Evolutionary conservation across 441 rosid species (phyloP).

Genomic region (Pelargonium citronellum): DNA sequence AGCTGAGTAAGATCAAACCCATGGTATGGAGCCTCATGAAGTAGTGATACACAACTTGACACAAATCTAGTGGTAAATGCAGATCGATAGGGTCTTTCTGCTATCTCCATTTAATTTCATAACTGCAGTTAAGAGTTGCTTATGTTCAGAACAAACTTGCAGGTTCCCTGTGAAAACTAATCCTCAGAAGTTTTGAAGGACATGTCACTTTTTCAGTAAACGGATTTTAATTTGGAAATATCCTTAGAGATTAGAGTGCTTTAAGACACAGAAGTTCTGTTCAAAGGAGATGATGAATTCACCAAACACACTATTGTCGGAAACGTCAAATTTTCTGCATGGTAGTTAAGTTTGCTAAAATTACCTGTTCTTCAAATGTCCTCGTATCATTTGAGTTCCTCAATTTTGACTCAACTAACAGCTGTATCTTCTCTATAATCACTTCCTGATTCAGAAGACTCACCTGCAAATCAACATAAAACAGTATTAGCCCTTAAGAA

Average conservation of each 20-base stretch:
- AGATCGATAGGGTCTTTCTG: too few species aligned
- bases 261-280: neutral
- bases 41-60: too few species aligned
- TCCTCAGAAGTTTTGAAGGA: neutral
- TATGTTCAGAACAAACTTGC: neutral
- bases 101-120: too few species aligned
- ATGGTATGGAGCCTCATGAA: too few species aligned
- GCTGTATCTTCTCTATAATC: constrained; percentile 71
- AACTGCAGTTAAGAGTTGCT: too few species aligned
- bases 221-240: neutral
- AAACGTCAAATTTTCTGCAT: constrained; percentile 14
- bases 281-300: neutral
- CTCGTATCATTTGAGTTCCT: constrained; percentile 65
- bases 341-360: constrained; percentile 9
- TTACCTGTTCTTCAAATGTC: constrained; percentile 82
- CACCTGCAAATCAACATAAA: constrained; percentile 43
- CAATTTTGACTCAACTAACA: constrained; percentile 61
- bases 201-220: neutral
- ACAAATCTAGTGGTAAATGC: too few species aligned
- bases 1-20: too few species aligned
- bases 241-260: neutral
- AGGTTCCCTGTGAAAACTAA: neutral
- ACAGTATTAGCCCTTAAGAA: neutral
- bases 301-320: neutral
- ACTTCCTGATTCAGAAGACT: constrained; percentile 89